Evolutionary conservation across 345 rosid genomes (phyloP).

Genomic region (Cochlearia excelsa): DNA sequence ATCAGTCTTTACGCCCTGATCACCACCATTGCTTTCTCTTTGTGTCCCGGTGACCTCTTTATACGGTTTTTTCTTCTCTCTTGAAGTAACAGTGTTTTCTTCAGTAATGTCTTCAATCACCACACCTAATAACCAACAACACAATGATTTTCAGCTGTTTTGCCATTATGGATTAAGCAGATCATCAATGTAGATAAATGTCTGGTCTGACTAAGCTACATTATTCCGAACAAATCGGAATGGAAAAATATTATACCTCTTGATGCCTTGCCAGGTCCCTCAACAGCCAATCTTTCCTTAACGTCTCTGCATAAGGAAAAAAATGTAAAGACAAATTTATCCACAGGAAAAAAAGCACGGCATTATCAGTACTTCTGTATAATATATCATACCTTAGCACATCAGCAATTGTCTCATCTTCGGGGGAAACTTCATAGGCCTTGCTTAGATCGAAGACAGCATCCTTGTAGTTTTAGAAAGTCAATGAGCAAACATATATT

Average conservation of each 20-base stretch:
- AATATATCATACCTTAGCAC: conserved; percentile 60
- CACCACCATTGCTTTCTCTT: conserved; percentile 31
- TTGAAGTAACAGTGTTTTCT: conserved; percentile 44
- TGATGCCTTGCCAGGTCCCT: conserved; percentile 50
- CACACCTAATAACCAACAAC: conserved; percentile 43
- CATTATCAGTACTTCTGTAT: not conserved
- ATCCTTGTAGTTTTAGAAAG: conserved; percentile 46
- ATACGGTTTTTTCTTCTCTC: conserved; percentile 34
- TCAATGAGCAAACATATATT: conserved; percentile 21
- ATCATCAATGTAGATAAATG: conserved; percentile 4
- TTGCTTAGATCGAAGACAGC: conserved; percentile 76
- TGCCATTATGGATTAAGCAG: not conserved
- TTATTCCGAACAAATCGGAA: conserved; percentile 4
- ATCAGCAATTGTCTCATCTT: conserved; percentile 77
- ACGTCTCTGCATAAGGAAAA: conserved; percentile 46
- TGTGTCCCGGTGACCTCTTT: conserved; percentile 33
- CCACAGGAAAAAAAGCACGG: conserved; percentile 16
- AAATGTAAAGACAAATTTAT: not conserved
- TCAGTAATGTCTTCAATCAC: conserved; percentile 79
- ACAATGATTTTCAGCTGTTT: conserved; percentile 8
- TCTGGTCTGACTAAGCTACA: conserved; percentile 14
- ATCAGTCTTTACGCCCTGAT: conserved; percentile 34
- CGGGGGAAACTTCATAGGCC: conserved; percentile 79
- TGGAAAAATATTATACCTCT: conserved; percentile 41
- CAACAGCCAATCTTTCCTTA: conserved; percentile 49